Evolutionary conservation across 2,329 filamentous ascomycete species (phyloP).

Genomic region (Scedosporium boydii): DNA sequence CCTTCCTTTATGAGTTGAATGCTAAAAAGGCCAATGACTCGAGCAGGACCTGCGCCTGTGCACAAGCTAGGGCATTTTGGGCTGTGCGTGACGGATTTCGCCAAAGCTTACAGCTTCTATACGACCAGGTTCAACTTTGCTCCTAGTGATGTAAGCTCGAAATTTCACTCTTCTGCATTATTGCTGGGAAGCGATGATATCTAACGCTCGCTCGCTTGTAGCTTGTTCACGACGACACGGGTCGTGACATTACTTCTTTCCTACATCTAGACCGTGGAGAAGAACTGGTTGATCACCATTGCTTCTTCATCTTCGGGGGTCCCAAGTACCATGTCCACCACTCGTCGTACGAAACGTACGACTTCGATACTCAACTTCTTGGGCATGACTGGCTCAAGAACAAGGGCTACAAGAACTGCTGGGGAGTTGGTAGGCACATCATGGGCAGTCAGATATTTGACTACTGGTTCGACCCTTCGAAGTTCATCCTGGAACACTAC

Average conservation of each 20-base stretch:
- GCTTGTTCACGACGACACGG: conserved; percentile 10
- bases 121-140: conserved; percentile 18
- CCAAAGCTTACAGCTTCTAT: conserved; percentile 12
- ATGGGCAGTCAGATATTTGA: conserved; percentile 54
- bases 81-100: conserved; percentile 1
- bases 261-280: conserved; percentile 43
- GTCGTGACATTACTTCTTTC: conserved; percentile 29
- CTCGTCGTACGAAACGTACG: conserved; percentile 36
- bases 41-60: conserved; percentile 20
- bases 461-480: conserved; percentile 37
- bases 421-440: conserved; percentile 54
- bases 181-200: conserved; percentile 32
- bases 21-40: conserved; percentile 4
- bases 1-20: conserved; percentile 11
- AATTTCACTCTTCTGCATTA: conserved; percentile 9
- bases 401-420: conserved; percentile 43
- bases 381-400: conserved; percentile 48
- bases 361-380: conserved; percentile 52
- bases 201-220: conserved; percentile 20
- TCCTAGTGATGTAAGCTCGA: conserved; percentile 1
- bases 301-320: conserved; percentile 5
- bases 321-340: conserved; percentile 13
- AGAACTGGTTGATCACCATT: conserved; percentile 42
- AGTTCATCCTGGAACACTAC: conserved; percentile 40
- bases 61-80: conserved; percentile 32